These are phyloP conservation scores for Auricularia heimuer DNA, from an alignment of 768 basidiomycete genomes.

Conservation along the genomic window DNA sequence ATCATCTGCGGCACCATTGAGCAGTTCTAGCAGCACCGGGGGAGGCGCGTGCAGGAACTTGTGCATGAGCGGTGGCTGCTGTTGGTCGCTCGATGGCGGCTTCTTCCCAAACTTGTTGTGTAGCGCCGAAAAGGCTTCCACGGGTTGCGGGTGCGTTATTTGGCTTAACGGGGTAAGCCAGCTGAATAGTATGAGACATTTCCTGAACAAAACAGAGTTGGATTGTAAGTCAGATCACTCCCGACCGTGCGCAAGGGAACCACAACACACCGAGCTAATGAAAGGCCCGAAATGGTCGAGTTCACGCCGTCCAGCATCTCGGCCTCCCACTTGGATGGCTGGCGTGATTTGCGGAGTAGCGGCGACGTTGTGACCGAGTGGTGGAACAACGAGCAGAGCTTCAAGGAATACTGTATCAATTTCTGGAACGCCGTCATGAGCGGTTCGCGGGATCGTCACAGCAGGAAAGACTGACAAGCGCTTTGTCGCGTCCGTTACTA, in stretches of 20 bases:
- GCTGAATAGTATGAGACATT: constrained; percentile 73
- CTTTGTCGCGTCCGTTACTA: constrained; percentile 75
- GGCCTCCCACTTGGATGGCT: constrained; percentile 35
- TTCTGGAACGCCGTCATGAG: constrained; percentile 38
- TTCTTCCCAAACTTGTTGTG: constrained; percentile 19
- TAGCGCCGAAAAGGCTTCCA: constrained; percentile 46
- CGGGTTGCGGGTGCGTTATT: constrained; percentile 59
- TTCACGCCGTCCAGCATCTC: constrained; percentile 50
- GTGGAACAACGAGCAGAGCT: constrained; percentile 65
- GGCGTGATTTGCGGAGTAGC: constrained; percentile 3
- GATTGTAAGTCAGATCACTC: too few species aligned
- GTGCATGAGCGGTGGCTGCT: constrained; percentile 50
- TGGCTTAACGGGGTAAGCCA: constrained; percentile 70
- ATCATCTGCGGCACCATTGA: constrained; percentile 69
- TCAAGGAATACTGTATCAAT: constrained; percentile 77
- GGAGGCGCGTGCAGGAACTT: constrained; percentile 72
- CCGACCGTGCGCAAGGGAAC: neutral
- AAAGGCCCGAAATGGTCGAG: constrained; percentile 56
- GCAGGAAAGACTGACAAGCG: constrained; percentile 47
- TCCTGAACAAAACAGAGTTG: constrained; percentile 33
- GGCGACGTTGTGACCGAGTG: constrained; percentile 3
- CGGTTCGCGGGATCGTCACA: neutral
- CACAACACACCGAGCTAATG: constrained; percentile 53
- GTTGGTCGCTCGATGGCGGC: constrained; percentile 16
- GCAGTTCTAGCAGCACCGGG: constrained; percentile 69